Conservation (phyloP, 139 green algal species). For the Coelastrella sp. region DNA sequence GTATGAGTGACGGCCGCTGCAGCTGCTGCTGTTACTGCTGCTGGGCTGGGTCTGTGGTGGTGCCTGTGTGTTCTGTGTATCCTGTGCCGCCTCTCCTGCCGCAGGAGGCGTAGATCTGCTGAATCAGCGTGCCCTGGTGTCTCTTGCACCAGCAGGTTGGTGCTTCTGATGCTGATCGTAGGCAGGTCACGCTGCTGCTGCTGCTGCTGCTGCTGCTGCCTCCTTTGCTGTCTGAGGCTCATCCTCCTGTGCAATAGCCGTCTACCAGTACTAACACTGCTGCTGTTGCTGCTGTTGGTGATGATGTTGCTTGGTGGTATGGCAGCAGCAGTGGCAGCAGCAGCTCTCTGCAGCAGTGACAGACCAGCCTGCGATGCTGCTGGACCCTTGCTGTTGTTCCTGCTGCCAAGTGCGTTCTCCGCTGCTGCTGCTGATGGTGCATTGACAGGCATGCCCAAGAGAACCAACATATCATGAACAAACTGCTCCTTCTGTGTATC, state of each 20-base stretch:
- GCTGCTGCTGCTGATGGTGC: constrained; percentile 40
- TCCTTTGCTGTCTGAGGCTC: not conserved
- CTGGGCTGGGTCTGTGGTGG: not conserved
- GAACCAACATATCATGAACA: constrained; percentile 59
- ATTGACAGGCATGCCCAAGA: constrained; percentile 61
- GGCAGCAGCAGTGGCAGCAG: constrained; percentile 17
- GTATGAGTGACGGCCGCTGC: not conserved
- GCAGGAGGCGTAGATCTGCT: too few relatives aligned
- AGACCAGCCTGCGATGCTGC: not conserved
- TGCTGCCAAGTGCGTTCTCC: not conserved
- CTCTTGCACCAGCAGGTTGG: not conserved
- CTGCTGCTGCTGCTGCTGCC: not conserved
- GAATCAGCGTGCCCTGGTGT: too few relatives aligned
- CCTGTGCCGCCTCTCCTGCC: not conserved
- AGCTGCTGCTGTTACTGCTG: constrained; percentile 18
- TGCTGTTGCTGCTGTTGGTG: constrained; percentile 2
- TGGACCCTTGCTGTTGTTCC: not conserved
- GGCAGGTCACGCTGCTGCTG: not conserved
- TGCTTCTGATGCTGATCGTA: not conserved
- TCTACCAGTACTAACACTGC: not conserved
- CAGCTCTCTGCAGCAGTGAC: constrained; percentile 3
- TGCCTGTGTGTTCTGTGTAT: not conserved
- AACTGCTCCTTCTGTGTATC: constrained; percentile 78
- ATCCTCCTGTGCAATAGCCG: not conserved
- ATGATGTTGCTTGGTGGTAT: not conserved